Conservation (phyloP, 345 rosid genomes). For the Gossypium raimondii region DNA sequence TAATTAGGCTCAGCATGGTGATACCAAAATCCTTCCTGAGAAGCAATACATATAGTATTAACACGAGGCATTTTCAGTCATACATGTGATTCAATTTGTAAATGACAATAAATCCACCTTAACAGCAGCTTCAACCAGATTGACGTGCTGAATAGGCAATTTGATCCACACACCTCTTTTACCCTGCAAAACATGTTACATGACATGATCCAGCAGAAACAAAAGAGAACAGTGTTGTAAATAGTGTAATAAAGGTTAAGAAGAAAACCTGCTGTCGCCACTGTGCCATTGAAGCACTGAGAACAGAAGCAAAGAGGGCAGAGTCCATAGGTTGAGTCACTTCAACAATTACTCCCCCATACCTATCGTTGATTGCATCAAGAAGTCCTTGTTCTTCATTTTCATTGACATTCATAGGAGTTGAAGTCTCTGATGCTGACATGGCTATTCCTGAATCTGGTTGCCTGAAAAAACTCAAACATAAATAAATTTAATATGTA, state of each 20-base stretch:
- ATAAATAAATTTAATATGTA: background rate
- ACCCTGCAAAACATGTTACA: conserved; percentile 43
- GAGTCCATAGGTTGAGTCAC: conserved; percentile 56
- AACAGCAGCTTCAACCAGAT: conserved; percentile 72
- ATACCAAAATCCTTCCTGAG: conserved; percentile 84
- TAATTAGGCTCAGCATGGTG: conserved; percentile 87
- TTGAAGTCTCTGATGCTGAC: conserved; percentile 31
- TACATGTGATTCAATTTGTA: background rate
- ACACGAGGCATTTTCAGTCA: background rate
- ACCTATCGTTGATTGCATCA: conserved; percentile 46
- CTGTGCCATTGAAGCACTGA: conserved; percentile 46
- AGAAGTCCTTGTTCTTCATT: conserved; percentile 27
- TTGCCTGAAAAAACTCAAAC: conserved; percentile 1
- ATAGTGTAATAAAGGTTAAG: too few relatives aligned
- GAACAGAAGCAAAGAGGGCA: conserved; percentile 44
- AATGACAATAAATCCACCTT: conserved; percentile 37
- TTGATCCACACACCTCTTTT: conserved; percentile 90
- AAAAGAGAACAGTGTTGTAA: too few relatives aligned
- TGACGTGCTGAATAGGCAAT: conserved; percentile 56
- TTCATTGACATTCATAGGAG: background rate
- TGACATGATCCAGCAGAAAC: too few relatives aligned
- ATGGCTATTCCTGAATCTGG: conserved; percentile 23
- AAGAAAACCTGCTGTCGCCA: conserved; percentile 70
- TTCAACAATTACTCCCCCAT: conserved; percentile 72
- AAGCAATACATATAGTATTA: conserved; percentile 14